Percentiles rank a stretch among this genome's conserved stretches.
phyloP scores from a whole-genome alignment of 768 basidiomycete genomes.

The Leccinum barrowsii region DNA sequence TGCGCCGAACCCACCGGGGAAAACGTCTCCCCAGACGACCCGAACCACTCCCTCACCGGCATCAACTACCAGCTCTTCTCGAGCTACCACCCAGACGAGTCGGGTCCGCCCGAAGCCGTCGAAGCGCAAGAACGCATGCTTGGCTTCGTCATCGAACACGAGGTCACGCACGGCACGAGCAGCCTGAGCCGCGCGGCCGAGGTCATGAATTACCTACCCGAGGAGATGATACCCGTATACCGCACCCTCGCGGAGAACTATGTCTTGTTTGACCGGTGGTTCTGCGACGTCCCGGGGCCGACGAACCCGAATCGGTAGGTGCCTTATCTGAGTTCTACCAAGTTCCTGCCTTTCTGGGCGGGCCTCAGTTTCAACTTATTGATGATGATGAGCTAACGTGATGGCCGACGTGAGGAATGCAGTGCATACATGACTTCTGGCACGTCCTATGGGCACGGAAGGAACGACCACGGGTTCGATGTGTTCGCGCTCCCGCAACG shows the following conservation, averaged over 20 bases:
- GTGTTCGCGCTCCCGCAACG: slow-evolving; percentile 24
- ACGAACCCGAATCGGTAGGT: slow-evolving; percentile 26
- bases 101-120: neutral
- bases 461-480: slow-evolving; percentile 12
- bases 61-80: slow-evolving; percentile 24
- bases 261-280: slow-evolving; percentile 23
- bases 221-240: slow-evolving; percentile 23
- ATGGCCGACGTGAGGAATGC: neutral
- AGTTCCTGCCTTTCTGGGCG: neutral
- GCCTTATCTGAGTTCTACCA: neutral
- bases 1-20: slow-evolving; percentile 16
- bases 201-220: slow-evolving; percentile 19
- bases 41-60: slow-evolving; percentile 23
- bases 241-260: slow-evolving; percentile 25
- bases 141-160: slow-evolving; percentile 21
- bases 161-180: slow-evolving; percentile 10
- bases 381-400: neutral
- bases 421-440: slow-evolving; percentile 27
- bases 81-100: slow-evolving; percentile 21
- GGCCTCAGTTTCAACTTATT: neutral
- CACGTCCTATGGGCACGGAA: slow-evolving; percentile 25
- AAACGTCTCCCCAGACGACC: slow-evolving; percentile 25
- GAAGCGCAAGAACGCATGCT: slow-evolving; percentile 15
- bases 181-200: slow-evolving; percentile 17
- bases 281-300: slow-evolving; percentile 25